These are phyloP conservation scores for Collybiopsis confluens DNA, from an alignment of 768 basidiomycete genomes.

Conservation along the genomic window DNA sequence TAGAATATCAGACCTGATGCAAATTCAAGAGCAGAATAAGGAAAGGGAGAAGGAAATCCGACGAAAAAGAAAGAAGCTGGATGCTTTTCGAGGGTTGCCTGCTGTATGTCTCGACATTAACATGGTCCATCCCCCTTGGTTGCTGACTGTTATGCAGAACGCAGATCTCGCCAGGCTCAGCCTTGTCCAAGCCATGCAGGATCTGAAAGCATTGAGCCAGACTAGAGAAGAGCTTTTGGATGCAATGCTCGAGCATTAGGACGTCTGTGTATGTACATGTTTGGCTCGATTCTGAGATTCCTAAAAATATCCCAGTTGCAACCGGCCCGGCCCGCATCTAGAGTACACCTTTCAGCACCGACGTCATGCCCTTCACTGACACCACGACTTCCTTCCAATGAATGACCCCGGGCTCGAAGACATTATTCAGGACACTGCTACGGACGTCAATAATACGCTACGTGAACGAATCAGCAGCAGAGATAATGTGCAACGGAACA, in stretches of 20 bases:
- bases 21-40: slow-evolving; percentile 34
- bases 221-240: not conserved
- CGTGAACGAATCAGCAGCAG: slow-evolving; percentile 22
- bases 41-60: slow-evolving; percentile 33
- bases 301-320: too few relatives aligned
- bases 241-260: not conserved
- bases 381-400: slow-evolving; percentile 13
- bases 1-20: slow-evolving; percentile 33
- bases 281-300: too few relatives aligned
- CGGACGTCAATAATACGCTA: slow-evolving; percentile 9
- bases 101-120: slow-evolving; percentile 28
- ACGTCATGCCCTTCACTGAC: too few relatives aligned
- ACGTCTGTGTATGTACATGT: too few relatives aligned
- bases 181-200: not conserved
- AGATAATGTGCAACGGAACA: not conserved
- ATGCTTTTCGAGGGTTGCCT: slow-evolving; percentile 46
- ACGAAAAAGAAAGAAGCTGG: slow-evolving; percentile 38
- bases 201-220: not conserved
- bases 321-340: too few relatives aligned
- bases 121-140: not conserved
- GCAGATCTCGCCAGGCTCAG: not conserved
- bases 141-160: not conserved
- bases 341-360: too few relatives aligned
- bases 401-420: slow-evolving; percentile 24
- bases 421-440: slow-evolving; percentile 15